Conservation (phyloP, 2,329 filamentous ascomycete species). For the Coniella lustricola region DNA sequence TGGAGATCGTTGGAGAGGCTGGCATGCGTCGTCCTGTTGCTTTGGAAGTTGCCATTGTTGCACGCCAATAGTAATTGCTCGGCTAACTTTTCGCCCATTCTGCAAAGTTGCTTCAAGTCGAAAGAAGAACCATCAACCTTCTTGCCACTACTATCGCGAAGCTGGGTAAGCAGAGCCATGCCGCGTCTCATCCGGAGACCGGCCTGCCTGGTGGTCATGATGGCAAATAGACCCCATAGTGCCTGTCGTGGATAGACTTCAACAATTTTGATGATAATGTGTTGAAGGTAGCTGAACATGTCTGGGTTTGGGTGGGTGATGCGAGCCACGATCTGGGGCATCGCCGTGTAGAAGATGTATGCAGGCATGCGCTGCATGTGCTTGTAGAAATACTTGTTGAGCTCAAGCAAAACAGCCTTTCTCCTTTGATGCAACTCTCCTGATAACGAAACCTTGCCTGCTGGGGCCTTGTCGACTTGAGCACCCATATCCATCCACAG, state of each 20-base stretch:
- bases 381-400: constrained; percentile 72
- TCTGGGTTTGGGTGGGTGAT: constrained; percentile 78
- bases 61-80: constrained; percentile 76
- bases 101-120: constrained; percentile 66
- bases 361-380: constrained; percentile 66
- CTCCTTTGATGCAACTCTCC: constrained; percentile 48
- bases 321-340: constrained; percentile 92
- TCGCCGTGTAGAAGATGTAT: constrained; percentile 72
- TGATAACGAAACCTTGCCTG: constrained; percentile 46
- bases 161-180: constrained; percentile 42
- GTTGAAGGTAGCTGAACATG: constrained; percentile 69
- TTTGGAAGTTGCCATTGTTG: constrained; percentile 66
- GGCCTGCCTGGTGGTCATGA: constrained; percentile 71
- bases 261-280: constrained; percentile 82
- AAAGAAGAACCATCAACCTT: constrained; percentile 37
- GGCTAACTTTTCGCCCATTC: constrained; percentile 73
- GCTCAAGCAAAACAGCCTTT: constrained; percentile 57
- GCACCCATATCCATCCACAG: constrained; percentile 90
- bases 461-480: constrained; percentile 57
- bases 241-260: constrained; percentile 82
- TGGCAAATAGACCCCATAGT: constrained; percentile 82
- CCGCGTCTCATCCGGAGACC: constrained; percentile 55
- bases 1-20: constrained; percentile 71
- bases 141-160: constrained; percentile 43
- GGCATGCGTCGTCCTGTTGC: constrained; percentile 58